Evolutionary conservation across 768 basidiomycete genomes (phyloP).

Genomic region (Rhodotorula diobovata): DNA sequence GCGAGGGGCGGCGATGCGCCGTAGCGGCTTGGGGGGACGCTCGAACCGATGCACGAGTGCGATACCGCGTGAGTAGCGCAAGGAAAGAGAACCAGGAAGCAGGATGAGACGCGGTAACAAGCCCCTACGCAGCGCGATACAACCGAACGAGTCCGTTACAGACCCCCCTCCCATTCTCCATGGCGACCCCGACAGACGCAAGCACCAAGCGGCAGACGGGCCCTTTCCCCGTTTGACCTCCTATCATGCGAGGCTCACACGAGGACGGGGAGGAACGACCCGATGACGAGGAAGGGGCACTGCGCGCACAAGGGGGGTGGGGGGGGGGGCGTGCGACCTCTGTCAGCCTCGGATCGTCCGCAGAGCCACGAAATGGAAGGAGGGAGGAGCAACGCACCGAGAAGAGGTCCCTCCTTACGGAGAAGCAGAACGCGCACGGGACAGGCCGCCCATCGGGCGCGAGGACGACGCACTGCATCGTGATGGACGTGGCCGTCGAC

Average conservation of each 20-base stretch:
- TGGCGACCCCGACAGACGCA: too few species aligned
- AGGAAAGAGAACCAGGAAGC: too few species aligned
- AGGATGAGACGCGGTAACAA: too few species aligned
- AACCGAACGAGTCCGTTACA: too few species aligned
- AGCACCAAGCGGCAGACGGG: too few species aligned
- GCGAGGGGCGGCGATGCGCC: too few species aligned
- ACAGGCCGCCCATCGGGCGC: constrained; percentile 79
- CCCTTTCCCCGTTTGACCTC: background rate
- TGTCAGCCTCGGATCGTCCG: too few species aligned
- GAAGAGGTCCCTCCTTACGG: constrained; percentile 85
- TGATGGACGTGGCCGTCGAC: constrained; percentile 83
- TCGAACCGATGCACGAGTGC: too few species aligned
- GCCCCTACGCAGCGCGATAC: too few species aligned
- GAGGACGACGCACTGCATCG: constrained; percentile 81
- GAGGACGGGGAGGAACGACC: constrained; percentile 28
- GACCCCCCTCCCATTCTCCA: too few species aligned
- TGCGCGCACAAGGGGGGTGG: background rate
- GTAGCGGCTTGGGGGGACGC: too few species aligned
- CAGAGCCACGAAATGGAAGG: background rate
- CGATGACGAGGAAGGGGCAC: constrained; percentile 34
- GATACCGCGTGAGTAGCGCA: too few species aligned
- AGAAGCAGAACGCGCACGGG: constrained; percentile 91
- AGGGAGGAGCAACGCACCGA: constrained; percentile 3
- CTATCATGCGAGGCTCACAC: constrained; percentile 2
- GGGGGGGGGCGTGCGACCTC: background rate